Base-by-base conservation (phyloP, 169 alveolate genomes). In the Eimeria praecox region DNA sequence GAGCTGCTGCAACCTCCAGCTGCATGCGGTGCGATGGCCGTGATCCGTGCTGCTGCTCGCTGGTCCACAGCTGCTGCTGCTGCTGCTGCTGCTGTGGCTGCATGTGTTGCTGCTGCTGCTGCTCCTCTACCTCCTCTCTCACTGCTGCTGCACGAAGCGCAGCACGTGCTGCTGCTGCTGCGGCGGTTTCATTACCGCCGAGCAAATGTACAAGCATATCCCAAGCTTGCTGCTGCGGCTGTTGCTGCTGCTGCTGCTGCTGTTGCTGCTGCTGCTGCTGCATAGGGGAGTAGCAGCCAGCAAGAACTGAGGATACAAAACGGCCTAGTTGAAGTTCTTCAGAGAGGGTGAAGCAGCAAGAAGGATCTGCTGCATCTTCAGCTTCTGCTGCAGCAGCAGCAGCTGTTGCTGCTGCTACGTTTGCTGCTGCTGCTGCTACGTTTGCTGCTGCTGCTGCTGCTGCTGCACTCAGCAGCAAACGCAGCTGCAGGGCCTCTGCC, bases 41-140 rank as follows among this genome's bases (percentile, higher is more conserved):
- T 33, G 87, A 77, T 62, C 87, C 87, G 87, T 77, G 87, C 62
- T 77, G 87, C 87, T 77, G 64, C 64, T 77, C 87, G 64, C 87
- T 77, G 30, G 87, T 77, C 87, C 87, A 77, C 64, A 77, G 87
- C 35, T 77, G 87, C 87, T 77, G 87, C 87, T 22, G 12, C 64
- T 30, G 64, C 38, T 42, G 87, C 14, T 8, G 64, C n/a, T 9
- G 59, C 30, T 77, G 87, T n/a, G n/a, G n/a, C 87, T 77, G 87
- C 69, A 22, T 22, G 12, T 59, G 69, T n/a, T 59, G 2, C 69
- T 22, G 30, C 6, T 22, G 30, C 87, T 77, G 87, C 87, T 77
- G 54, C 87, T 42, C 59, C 87, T 40, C 59, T 9, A n/a, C 12
- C 24, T 77, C 87, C 42, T 16, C 59, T 3, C 83, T 10, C 87